Evolutionary conservation across 352 stramenopile species (phyloP), one percentile per base, ranked within the genome.

Genomic region (Phytophthora europaea): DNA sequence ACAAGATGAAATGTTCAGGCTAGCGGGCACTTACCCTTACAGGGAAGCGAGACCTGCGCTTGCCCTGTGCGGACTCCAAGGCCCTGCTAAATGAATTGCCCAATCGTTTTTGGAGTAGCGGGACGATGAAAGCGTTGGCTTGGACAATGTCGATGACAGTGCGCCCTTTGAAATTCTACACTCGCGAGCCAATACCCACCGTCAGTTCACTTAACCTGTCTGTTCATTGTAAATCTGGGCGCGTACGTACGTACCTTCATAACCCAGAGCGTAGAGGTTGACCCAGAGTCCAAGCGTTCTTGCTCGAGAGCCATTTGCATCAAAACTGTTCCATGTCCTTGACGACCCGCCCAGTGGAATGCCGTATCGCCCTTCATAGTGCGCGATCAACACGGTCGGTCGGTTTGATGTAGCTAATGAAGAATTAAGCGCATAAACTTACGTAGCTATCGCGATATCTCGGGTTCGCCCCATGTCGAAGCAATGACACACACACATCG

Each of bases 311-410:
- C 81, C 57, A 92, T 80, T 16, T 68, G 61, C 15, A 93, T 40
- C 0, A 92, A 75, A n/a, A 92, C 67, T 6, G 71, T 76, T 6
- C 85, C 83, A 40, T 88, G 86, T 1, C 71, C 69, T 33, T 87
- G 78, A 18, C 88, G 76, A 0, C 76, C 88, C 12, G 83, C 86
- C 84, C 84, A 94, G 60, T 95, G 88, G 13, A 95, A 88, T 9
- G 83, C 73, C 7, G 88, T 93, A 70, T 95, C 88, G 1, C 88
- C 88, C 84, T 89, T 63, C 13, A 31, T 54, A 34, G 38, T 15
- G n/a, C 22, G 51, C 12, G 22, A 33, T 13, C 28, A 13, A 40
- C 23, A 18, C 20, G 18, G 5, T 51, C 9, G n/a, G 43, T 22
- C 38, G 8, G 18, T 45, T 45, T 16, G 12, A 45, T n/a, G 13